Evolutionary conservation across 257 asterid genomes (phyloP).

Genomic region (Salvia splendens): DNA sequence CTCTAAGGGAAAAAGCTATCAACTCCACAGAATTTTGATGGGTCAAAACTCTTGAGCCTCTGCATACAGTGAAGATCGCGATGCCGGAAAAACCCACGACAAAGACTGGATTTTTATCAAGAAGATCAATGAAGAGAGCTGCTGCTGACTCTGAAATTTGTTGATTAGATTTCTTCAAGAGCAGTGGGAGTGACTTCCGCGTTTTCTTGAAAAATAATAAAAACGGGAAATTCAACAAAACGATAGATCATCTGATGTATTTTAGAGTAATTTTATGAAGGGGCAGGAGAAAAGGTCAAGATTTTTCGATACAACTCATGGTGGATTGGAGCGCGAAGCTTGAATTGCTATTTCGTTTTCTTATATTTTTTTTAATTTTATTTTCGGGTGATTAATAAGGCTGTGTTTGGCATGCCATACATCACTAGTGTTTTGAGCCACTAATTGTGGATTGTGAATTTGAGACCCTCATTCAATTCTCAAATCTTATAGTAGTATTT

Average conservation of each 20-base stretch:
- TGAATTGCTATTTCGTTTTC: slow-evolving; percentile 22
- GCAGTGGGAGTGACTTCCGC: neutral
- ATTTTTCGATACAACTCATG: slow-evolving; percentile 32
- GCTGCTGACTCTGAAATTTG: neutral
- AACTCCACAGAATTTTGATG: slow-evolving; percentile 3
- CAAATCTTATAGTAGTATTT: neutral
- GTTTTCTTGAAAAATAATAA: neutral
- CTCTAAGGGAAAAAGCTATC: slow-evolving; percentile 14
- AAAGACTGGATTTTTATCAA: slow-evolving; percentile 14
- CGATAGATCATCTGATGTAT: neutral
- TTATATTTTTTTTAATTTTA: neutral
- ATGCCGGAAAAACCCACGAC: slow-evolving; percentile 7
- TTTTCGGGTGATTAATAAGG: slow-evolving; percentile 28
- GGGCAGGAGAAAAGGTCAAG: slow-evolving; percentile 18
- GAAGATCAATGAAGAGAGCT: slow-evolving; percentile 9
- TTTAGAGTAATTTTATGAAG: neutral
- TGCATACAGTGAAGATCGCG: neutral
- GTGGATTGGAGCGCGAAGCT: slow-evolving; percentile 37
- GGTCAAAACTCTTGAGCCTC: slow-evolving; percentile 5
- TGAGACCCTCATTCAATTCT: slow-evolving; percentile 35
- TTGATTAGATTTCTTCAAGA: neutral
- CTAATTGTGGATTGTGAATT: slow-evolving; percentile 38
- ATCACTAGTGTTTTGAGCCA: slow-evolving; percentile 34
- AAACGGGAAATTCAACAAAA: neutral
- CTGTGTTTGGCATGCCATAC: slow-evolving; percentile 30